A percentile compares a stretch with the other conserved stretches of the same genome.
Evolutionary conservation across 1,284 basidiomycete genomes (phyloP).

Genomic region (Trichosporon ovoides): DNA sequence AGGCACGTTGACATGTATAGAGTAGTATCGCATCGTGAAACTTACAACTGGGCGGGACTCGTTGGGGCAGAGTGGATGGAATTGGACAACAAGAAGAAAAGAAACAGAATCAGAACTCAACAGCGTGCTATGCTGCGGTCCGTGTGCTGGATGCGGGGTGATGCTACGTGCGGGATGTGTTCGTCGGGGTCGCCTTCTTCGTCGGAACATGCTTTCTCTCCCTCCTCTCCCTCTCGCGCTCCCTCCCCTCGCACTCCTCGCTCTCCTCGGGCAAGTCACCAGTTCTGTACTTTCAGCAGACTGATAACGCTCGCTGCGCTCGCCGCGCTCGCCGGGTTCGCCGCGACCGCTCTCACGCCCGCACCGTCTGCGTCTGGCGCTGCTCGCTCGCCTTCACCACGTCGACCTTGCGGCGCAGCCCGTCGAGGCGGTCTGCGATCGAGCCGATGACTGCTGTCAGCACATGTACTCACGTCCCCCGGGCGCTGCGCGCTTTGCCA

Average conservation of each 20-base stretch:
- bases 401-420: conserved; percentile 21
- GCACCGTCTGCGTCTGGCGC: neutral
- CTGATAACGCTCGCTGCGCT: neutral
- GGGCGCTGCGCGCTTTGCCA: too few relatives aligned
- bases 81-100: conserved; percentile 5
- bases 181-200: too few relatives aligned
- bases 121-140: neutral
- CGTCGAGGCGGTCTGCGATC: conserved; percentile 20
- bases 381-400: neutral
- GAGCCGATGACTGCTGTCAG: conserved; percentile 15
- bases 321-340: neutral
- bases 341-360: neutral
- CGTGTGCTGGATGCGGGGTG: neutral
- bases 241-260: too few relatives aligned
- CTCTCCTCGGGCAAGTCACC: too few relatives aligned
- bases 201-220: too few relatives aligned
- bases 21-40: too few relatives aligned
- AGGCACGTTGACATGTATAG: too few relatives aligned
- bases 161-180: too few relatives aligned
- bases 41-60: too few relatives aligned
- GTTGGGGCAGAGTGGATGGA: neutral
- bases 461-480: neutral
- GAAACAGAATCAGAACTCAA: too few relatives aligned
- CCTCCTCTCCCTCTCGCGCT: too few relatives aligned
- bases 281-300: too few relatives aligned